phyloP scores from a whole-genome alignment of 2,329 filamentous ascomycete species.

The Stagonosporopsis rhizophila region DNA sequence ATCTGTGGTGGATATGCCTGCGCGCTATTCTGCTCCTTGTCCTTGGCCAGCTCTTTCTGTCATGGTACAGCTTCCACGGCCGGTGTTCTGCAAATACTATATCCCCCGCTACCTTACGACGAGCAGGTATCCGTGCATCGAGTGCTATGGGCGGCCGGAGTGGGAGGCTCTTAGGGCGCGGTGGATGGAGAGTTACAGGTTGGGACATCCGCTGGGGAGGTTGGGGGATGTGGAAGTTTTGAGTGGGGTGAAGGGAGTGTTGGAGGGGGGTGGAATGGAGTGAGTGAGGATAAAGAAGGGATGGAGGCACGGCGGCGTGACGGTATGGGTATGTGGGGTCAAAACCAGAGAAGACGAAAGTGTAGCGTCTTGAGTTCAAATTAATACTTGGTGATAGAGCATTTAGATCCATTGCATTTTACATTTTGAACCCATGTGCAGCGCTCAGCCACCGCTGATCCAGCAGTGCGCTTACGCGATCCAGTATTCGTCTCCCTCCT shows the following conservation, averaged over 20 bases:
- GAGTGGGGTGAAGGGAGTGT: slow-evolving; percentile 25
- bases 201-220: slow-evolving; percentile 25
- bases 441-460: slow-evolving; percentile 59
- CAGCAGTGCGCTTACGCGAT: slow-evolving; percentile 59
- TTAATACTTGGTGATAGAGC: neutral
- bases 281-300: neutral
- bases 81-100: slow-evolving; percentile 30
- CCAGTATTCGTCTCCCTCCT: slow-evolving; percentile 62
- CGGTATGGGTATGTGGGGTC: no score
- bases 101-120: slow-evolving; percentile 26
- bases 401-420: neutral
- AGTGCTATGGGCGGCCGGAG: slow-evolving; percentile 33
- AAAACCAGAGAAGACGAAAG: neutral
- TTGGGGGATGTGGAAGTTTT: slow-evolving; percentile 27
- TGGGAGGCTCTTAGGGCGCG: slow-evolving; percentile 18
- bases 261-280: neutral
- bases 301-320: neutral
- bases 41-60: neutral
- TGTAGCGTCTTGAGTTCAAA: neutral
- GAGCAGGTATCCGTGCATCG: slow-evolving; percentile 32
- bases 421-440: slow-evolving; percentile 41
- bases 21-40: neutral
- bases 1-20: neutral
- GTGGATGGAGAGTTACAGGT: slow-evolving; percentile 30
- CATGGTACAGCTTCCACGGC: neutral